Base-by-base conservation (phyloP, 2,329 filamentous ascomycete genomes). In the Talaromyces verruculosus region DNA sequence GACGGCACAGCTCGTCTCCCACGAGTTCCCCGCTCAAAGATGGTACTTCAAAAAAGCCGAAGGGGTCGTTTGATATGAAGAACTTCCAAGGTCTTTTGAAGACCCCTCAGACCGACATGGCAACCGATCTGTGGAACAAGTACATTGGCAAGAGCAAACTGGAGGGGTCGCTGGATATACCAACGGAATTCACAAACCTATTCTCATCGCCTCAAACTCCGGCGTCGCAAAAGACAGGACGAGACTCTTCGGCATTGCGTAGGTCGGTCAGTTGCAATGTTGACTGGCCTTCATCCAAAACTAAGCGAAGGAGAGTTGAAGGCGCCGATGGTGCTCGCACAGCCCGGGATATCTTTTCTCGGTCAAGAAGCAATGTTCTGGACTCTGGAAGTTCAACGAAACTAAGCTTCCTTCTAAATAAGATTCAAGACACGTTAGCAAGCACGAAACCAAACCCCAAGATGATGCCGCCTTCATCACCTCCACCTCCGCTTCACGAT, bases 81-180 rank as follows among this genome's bases (percentile, higher is more conserved):
- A 83, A 84, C 68, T 77, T 89, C 49, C 84, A 85, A 45, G 81
- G 84, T 63, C 81, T 86, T 0, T 77, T 91, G 51, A 88, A 85
- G 69, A 90, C 89, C 0, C 88, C 89, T 13, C 86, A 89, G 69
- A 84, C 88, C 37, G 90, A 93, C 72, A 89, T 91, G 43, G 90
- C 89, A 2, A 78, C 89, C 37, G 90, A 93, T 69, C 78, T 93
- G 1, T 94, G 91, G 91, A 91, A 90, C 71, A 87, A 89, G 62
- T 92, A 91, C 73, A 85, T 89, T 43, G 77, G 87, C 63, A 79
- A 82, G 72, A 80, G 83, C 68, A 76, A 78, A 63, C 74, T 81
- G 15, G 77, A 83, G 68, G 70, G 78, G 62, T 76, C 78, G 53
- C 75, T 79, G 1, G 84, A 85, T 22, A 75, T 75, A 49, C 88